phyloP scores from a whole-genome alignment of 2,329 filamentous ascomycete genomes.

The Thielaviopsis ethacetica region DNA sequence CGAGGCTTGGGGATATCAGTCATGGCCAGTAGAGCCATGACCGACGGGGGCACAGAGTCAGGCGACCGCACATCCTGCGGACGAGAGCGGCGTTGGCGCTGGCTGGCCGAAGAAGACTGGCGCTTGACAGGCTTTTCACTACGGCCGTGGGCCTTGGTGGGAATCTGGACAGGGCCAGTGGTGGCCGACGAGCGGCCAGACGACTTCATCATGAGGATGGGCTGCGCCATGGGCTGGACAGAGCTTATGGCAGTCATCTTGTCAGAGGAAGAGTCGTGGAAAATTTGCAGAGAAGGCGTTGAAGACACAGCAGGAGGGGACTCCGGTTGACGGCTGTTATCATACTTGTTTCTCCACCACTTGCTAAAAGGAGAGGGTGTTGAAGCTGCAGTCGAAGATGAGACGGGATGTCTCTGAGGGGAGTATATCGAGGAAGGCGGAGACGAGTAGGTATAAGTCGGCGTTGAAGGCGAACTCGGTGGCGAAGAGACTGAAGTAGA shows the following conservation, averaged over 20 bases:
- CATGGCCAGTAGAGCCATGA: constrained; percentile 43
- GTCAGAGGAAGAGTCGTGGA: background rate
- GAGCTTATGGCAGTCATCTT: constrained; percentile 1
- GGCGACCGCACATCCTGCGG: constrained; percentile 31
- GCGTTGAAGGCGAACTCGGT: background rate
- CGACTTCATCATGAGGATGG: constrained; percentile 5
- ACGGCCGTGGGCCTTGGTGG: constrained; percentile 19
- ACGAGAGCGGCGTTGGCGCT: constrained; percentile 21
- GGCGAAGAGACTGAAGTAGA: background rate
- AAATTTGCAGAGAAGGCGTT: background rate
- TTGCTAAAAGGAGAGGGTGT: constrained; percentile 5
- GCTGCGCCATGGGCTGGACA: constrained; percentile 2
- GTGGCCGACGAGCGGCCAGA: constrained; percentile 15
- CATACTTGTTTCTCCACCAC: constrained; percentile 12
- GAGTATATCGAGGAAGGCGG: background rate
- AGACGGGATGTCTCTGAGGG: constrained; percentile 2
- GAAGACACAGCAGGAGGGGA: constrained; percentile 6
- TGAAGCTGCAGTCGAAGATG: constrained; percentile 2
- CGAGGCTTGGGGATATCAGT: constrained; percentile 40
- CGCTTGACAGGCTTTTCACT: constrained; percentile 3
- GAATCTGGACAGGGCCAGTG: constrained; percentile 40
- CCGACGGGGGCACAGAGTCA: constrained; percentile 39
- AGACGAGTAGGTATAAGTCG: background rate
- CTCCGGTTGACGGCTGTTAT: constrained; percentile 11
- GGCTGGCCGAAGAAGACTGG: constrained; percentile 19